These are phyloP conservation scores for Penicillium janthinellum DNA, from an alignment of 2,329 filamentous ascomycete genomes.

Conservation along the genomic window DNA sequence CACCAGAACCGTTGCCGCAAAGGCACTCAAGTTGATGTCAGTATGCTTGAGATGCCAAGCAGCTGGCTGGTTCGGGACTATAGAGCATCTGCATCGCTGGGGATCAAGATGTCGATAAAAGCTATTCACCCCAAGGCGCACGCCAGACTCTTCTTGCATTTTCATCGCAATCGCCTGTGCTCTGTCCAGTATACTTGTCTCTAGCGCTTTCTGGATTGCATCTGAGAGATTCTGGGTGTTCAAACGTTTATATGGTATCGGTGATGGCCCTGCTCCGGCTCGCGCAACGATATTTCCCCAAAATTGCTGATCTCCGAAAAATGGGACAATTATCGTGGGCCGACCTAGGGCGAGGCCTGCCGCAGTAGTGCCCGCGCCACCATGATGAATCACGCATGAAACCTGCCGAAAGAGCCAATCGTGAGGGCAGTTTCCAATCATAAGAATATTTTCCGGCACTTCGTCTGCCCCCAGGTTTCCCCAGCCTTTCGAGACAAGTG, in stretches of 20 bases:
- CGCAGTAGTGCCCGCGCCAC: neutral
- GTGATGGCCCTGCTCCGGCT: constrained; percentile 69
- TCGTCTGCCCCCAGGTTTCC: constrained; percentile 73
- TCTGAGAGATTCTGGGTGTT: constrained; percentile 66
- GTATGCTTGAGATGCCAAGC: constrained; percentile 73
- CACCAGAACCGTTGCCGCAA: constrained; percentile 69
- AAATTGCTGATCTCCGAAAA: constrained; percentile 81
- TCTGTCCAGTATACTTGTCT: constrained; percentile 55
- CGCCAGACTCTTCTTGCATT: constrained; percentile 66
- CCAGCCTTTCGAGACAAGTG: constrained; percentile 83
- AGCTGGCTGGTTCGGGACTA: constrained; percentile 67
- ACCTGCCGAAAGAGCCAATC: constrained; percentile 84
- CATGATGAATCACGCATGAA: constrained; percentile 64
- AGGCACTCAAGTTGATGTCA: constrained; percentile 65
- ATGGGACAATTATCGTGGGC: constrained; percentile 79
- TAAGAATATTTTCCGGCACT: constrained; percentile 71
- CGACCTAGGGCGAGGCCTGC: constrained; percentile 71
- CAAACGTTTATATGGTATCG: constrained; percentile 67
- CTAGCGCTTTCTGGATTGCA: constrained; percentile 62
- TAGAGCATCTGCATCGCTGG: constrained; percentile 65
- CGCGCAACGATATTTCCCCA: constrained; percentile 76
- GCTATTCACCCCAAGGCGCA: constrained; percentile 62
- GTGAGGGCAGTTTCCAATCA: constrained; percentile 81
- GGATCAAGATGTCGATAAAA: constrained; percentile 69
- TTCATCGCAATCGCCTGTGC: constrained; percentile 54